phyloP scores from a whole-genome alignment of 306 rosid genomes.

The Urtica urens region DNA sequence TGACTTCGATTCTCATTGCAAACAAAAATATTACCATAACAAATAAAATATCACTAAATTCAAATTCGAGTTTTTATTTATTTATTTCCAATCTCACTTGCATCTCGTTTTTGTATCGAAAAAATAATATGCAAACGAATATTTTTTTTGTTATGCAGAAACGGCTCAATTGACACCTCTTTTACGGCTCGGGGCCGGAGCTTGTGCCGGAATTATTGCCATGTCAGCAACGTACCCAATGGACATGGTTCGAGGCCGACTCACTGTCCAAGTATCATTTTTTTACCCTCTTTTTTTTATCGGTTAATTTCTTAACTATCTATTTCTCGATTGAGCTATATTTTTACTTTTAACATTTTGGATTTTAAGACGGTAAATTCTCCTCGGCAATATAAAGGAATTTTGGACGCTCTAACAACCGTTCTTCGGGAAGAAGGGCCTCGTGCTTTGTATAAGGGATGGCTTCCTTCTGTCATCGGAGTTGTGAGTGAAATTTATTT shows the following conservation, averaged over 20 bases:
- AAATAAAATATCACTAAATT: too few relatives aligned
- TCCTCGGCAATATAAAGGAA: slow-evolving; percentile 53
- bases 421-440: slow-evolving; percentile 64
- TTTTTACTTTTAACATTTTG: background rate
- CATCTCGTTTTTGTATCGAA: too few relatives aligned
- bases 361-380: slow-evolving; percentile 38
- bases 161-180: slow-evolving; percentile 58
- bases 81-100: too few relatives aligned
- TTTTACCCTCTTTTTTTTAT: too few relatives aligned
- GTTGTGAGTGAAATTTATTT: slow-evolving; percentile 36
- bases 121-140: too few relatives aligned
- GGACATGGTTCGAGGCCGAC: slow-evolving; percentile 61
- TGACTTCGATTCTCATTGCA: too few relatives aligned
- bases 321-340: background rate
- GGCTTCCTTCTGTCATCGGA: slow-evolving; percentile 71
- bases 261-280: slow-evolving; percentile 49
- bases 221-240: slow-evolving; percentile 69
- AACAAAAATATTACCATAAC: too few relatives aligned
- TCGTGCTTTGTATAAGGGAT: slow-evolving; percentile 52
- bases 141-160: slow-evolving; percentile 26
- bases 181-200: slow-evolving; percentile 68
- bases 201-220: slow-evolving; percentile 67
- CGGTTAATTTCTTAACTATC: background rate
- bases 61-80: too few relatives aligned
- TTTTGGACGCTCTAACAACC: slow-evolving; percentile 46